Conservation (phyloP, 2,329 filamentous ascomycete genomes). For the Dactylellina haptotyla region DNA sequence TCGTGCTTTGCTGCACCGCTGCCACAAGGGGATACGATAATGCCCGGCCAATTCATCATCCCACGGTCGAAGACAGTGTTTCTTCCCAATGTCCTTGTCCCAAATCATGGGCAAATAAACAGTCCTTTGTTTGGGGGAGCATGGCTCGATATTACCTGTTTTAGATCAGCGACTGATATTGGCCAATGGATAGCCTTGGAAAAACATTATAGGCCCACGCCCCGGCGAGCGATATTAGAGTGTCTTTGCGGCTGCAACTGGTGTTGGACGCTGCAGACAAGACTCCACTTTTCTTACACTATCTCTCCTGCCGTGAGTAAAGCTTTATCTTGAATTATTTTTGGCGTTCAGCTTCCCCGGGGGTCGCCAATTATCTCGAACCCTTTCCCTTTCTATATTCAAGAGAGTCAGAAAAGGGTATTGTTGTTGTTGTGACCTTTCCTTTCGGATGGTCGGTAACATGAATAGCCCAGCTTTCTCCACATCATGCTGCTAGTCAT, state of each 20-base stretch:
- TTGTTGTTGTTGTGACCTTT: constrained; percentile 50
- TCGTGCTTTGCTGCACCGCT: constrained; percentile 20
- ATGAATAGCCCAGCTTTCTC: constrained; percentile 46
- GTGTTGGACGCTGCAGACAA: constrained; percentile 28
- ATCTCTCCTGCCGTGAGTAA: constrained; percentile 49
- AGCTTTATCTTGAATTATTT: constrained; percentile 47
- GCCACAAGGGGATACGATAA: constrained; percentile 15
- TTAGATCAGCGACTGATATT: constrained; percentile 55
- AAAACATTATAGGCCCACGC: constrained; percentile 53
- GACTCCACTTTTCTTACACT: constrained; percentile 4
- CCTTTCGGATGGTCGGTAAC: constrained; percentile 41
- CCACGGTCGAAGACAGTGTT: constrained; percentile 9
- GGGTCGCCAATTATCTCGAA: constrained; percentile 28
- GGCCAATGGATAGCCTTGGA: constrained; percentile 52
- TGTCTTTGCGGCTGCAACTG: constrained; percentile 46
- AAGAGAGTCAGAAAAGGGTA: constrained; percentile 34
- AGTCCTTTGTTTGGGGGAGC: constrained; percentile 29
- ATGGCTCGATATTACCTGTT: constrained; percentile 52
- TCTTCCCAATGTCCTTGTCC: not conserved
- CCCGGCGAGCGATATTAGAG: constrained; percentile 47
- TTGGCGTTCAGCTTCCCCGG: constrained; percentile 8
- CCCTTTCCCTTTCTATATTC: constrained; percentile 32
- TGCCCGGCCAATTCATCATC: constrained; percentile 47
- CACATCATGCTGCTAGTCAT: constrained; percentile 49
- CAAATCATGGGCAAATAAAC: constrained; percentile 24